Evolutionary conservation across 208 protist genomes (phyloP).

Genomic region (Leishmania turanica): DNA sequence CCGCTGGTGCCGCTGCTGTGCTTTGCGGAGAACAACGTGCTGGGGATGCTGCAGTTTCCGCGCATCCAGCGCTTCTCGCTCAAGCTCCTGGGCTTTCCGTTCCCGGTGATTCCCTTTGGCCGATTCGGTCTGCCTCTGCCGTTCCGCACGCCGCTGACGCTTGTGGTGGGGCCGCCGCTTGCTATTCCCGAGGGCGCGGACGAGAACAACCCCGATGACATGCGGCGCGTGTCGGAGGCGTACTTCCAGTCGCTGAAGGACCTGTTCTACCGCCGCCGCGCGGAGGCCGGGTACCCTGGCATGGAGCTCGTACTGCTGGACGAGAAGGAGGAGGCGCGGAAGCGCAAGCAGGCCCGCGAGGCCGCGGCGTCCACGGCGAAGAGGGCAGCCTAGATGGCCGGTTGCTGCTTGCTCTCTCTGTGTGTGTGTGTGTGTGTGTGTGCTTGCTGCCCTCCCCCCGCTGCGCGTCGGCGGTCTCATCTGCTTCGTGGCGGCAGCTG

Average conservation of each 20-base stretch:
- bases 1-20: slow-evolving; percentile 82
- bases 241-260: slow-evolving; percentile 68
- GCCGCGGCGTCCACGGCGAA: slow-evolving; percentile 12
- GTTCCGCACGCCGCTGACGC: slow-evolving; percentile 52
- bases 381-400: slow-evolving; percentile 10
- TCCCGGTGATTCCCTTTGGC: slow-evolving; percentile 79
- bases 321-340: slow-evolving; percentile 40
- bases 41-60: slow-evolving; percentile 66
- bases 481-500: background rate
- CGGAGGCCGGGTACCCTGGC: slow-evolving; percentile 68
- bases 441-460: background rate
- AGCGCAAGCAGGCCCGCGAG: slow-evolving; percentile 21
- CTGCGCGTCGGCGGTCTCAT: background rate
- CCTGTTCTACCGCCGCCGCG: slow-evolving; percentile 78
- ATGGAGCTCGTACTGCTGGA: slow-evolving; percentile 75
- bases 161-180: slow-evolving; percentile 73
- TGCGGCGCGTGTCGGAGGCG: slow-evolving; percentile 43
- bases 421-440: background rate
- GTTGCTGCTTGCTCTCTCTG: background rate
- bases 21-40: slow-evolving; percentile 84
- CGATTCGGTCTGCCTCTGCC: slow-evolving; percentile 74
- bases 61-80: slow-evolving; percentile 64
- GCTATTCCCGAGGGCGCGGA: slow-evolving; percentile 54
- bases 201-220: slow-evolving; percentile 61
- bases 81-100: slow-evolving; percentile 76